These are phyloP conservation scores for Sporisorium exsertum DNA, from an alignment of 1,284 basidiomycete genomes.

Conservation along the genomic window DNA sequence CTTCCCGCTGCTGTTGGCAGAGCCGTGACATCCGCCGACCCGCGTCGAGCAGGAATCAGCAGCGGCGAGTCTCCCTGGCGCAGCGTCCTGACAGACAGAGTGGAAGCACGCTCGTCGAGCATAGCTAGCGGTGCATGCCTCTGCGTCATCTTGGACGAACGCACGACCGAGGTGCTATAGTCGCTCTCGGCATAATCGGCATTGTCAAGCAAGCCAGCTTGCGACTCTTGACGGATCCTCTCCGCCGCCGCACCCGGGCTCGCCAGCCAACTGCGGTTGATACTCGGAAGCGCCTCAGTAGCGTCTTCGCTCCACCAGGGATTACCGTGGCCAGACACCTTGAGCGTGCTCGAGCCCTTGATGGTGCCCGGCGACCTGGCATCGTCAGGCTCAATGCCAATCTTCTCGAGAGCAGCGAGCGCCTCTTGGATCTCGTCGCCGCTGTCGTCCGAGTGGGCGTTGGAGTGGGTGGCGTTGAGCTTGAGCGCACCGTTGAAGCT, in stretches of 20 bases:
- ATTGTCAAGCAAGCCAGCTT: slow-evolving; percentile 39
- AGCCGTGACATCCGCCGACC: slow-evolving; percentile 33
- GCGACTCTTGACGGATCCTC: slow-evolving; percentile 46
- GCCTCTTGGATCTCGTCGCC: slow-evolving; percentile 64
- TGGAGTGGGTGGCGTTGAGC: slow-evolving; percentile 70
- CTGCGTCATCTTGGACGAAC: slow-evolving; percentile 52
- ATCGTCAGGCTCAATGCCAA: slow-evolving; percentile 51
- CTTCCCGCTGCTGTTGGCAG: slow-evolving; percentile 24
- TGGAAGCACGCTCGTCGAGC: slow-evolving; percentile 45
- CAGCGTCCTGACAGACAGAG: slow-evolving; percentile 46
- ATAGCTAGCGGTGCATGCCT: slow-evolving; percentile 46
- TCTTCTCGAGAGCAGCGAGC: slow-evolving; percentile 57
- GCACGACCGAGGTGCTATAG: slow-evolving; percentile 64
- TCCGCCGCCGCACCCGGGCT: slow-evolving; percentile 43
- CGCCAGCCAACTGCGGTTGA: slow-evolving; percentile 55
- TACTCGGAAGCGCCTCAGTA: slow-evolving; percentile 49
- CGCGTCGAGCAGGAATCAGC: slow-evolving; percentile 43
- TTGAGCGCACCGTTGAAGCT: slow-evolving; percentile 83
- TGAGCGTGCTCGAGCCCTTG: slow-evolving; percentile 56
- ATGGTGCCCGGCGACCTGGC: slow-evolving; percentile 33
- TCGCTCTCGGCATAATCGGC: slow-evolving; percentile 49
- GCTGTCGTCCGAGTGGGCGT: slow-evolving; percentile 44
- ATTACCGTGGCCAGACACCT: slow-evolving; percentile 63
- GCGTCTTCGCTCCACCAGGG: slow-evolving; percentile 64
- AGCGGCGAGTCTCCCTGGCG: slow-evolving; percentile 41